These are phyloP conservation scores for Aphanomyces cochlioides DNA, from an alignment of 352 stramenopile genomes.

Conservation along the genomic window DNA sequence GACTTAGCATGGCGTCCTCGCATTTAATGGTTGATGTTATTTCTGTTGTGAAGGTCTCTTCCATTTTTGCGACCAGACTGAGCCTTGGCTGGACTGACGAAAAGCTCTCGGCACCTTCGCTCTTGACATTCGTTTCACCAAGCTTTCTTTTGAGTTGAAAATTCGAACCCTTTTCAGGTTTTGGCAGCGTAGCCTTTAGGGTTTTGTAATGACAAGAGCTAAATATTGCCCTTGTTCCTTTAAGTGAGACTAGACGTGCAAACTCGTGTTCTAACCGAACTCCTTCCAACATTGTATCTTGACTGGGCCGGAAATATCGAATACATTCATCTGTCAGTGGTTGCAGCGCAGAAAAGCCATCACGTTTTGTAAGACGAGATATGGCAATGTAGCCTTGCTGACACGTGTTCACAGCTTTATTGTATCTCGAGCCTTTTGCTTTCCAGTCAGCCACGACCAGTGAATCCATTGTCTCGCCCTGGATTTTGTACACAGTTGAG, in stretches of 20 bases:
- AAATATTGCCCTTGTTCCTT: background rate
- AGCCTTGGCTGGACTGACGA: no score
- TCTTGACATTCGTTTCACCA: no score
- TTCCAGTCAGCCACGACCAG: conserved; percentile 8
- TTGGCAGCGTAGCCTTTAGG: no score
- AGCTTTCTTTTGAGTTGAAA: no score
- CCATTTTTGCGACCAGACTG: no score
- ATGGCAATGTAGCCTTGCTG: conserved; percentile 11
- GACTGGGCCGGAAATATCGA: background rate
- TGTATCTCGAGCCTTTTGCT: background rate
- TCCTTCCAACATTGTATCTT: background rate
- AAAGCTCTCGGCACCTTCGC: no score
- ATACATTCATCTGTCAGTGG: conserved; percentile 6
- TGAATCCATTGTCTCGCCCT: conserved; percentile 8
- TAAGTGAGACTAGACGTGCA: background rate
- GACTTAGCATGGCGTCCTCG: no score
- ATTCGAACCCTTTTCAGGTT: no score
- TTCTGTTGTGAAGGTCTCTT: background rate
- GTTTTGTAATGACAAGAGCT: background rate
- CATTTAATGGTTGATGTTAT: background rate
- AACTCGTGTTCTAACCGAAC: background rate
- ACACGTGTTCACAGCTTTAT: background rate
- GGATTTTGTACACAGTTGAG: conserved; percentile 2
- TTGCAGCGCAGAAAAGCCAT: background rate
- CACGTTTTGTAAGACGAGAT: background rate